Conservation (phyloP, 768 basidiomycete genomes). For the Leucosporidium yakuticum region DNA sequence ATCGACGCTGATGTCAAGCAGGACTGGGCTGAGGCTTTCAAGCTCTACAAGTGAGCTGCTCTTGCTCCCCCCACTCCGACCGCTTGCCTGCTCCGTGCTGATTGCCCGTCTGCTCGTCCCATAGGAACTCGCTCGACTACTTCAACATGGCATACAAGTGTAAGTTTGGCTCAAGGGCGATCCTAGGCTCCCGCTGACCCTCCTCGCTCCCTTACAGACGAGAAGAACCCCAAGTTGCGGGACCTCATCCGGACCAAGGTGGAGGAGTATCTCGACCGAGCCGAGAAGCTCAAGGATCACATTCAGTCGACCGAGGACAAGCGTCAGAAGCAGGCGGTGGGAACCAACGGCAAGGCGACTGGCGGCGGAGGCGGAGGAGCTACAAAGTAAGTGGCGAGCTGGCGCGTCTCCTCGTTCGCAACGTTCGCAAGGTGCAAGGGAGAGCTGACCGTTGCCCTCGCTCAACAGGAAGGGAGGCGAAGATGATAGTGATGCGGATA, state of each 20-base stretch:
- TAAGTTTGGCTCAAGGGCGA: slow-evolving; percentile 40
- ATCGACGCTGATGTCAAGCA: slow-evolving; percentile 67
- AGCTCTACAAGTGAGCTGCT: slow-evolving; percentile 41
- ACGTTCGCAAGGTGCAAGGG: background rate
- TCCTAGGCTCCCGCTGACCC: background rate
- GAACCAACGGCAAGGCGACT: slow-evolving; percentile 50
- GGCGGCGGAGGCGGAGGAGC: slow-evolving; percentile 44
- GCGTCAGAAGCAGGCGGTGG: slow-evolving; percentile 51
- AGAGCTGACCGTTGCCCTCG: background rate
- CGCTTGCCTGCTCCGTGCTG: background rate
- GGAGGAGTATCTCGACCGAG: slow-evolving; percentile 81
- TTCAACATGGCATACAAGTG: slow-evolving; percentile 97
- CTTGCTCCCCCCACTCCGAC: background rate
- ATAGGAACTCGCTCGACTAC: slow-evolving; percentile 87
- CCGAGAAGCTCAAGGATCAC: slow-evolving; percentile 85
- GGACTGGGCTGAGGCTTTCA: slow-evolving; percentile 91
- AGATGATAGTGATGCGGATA: slow-evolving; percentile 80
- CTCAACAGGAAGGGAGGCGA: slow-evolving; percentile 45
- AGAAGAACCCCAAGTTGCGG: slow-evolving; percentile 92
- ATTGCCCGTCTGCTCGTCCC: background rate
- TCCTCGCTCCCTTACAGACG: slow-evolving; percentile 51
- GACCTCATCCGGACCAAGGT: slow-evolving; percentile 78
- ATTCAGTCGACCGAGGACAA: slow-evolving; percentile 63
- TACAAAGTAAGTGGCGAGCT: slow-evolving; percentile 17
- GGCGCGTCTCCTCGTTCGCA: background rate